phyloP scores from a whole-genome alignment of 306 rosid species.

The Rubus parviflorus region DNA sequence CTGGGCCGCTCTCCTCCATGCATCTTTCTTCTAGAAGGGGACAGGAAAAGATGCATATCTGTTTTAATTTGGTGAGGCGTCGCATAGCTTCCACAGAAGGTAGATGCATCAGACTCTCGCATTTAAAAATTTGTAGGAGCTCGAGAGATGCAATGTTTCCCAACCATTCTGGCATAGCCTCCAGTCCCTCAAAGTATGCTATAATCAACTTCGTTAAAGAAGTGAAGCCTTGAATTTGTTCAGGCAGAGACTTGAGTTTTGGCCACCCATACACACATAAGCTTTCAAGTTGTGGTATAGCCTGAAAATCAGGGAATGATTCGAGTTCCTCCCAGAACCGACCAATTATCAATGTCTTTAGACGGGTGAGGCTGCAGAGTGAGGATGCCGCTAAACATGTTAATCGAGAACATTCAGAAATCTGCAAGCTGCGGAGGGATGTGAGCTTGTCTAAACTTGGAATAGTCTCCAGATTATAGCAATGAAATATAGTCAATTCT shows the following conservation, averaged over 20 bases:
- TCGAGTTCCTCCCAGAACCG: not conserved
- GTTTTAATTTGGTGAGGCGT: not conserved
- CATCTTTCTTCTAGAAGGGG: not conserved
- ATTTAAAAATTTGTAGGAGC: accelerated
- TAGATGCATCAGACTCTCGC: not conserved
- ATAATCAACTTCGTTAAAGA: not conserved
- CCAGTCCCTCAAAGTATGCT: not conserved
- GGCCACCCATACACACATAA: not conserved
- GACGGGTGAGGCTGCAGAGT: too few relatives aligned
- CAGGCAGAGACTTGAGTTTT: not conserved
- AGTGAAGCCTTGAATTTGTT: not conserved
- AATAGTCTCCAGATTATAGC: not conserved
- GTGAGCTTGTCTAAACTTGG: not conserved
- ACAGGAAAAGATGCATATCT: accelerated
- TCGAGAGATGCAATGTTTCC: not conserved
- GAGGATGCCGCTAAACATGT: not conserved
- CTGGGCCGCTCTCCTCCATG: not conserved
- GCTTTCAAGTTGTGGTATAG: not conserved
- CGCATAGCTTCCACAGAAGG: not conserved
- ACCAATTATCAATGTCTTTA: not conserved
- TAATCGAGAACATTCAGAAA: not conserved
- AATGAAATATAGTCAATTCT: accelerated
- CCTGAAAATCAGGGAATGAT: not conserved
- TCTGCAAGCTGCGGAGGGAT: not conserved
- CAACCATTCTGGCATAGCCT: not conserved